Percentiles rank a stretch among this genome's conserved stretches.
Evolutionary conservation across 352 stramenopile genomes (phyloP).

Genomic region (Globisporangium splendens): DNA sequence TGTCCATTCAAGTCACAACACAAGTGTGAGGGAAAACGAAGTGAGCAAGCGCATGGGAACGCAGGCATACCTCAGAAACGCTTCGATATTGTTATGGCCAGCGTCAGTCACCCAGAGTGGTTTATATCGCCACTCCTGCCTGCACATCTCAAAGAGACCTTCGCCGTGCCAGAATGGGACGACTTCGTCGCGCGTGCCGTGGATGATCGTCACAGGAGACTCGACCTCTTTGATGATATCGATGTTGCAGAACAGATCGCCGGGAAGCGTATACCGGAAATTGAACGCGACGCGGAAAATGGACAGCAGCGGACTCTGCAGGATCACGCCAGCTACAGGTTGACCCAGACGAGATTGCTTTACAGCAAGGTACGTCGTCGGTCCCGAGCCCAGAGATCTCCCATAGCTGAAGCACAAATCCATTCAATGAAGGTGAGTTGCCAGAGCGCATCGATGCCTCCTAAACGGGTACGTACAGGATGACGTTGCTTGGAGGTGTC

Average conservation of each 20-base stretch:
- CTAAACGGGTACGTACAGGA: conserved; percentile 82
- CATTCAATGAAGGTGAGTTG: not conserved
- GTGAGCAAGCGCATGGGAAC: too few relatives aligned
- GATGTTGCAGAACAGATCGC: conserved; percentile 98
- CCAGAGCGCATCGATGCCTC: conserved; percentile 7
- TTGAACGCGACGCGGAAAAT: conserved; percentile 98
- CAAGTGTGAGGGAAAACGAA: conserved; percentile 1
- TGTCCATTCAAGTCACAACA: not conserved
- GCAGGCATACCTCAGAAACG: conserved; percentile 77
- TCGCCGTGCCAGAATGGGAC: conserved; percentile 98
- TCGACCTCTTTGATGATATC: conserved; percentile 88
- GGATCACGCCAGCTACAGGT: conserved; percentile 93
- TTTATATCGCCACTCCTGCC: conserved; percentile 92
- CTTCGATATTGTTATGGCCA: conserved; percentile 99
- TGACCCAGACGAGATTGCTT: conserved; percentile 89
- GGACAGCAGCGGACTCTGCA: conserved; percentile 95
- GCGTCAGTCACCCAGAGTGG: conserved; percentile 97
- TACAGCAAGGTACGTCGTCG: conserved; percentile 95
- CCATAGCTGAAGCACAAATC: conserved; percentile 59
- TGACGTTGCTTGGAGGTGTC: conserved; percentile 90
- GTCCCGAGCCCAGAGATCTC: conserved; percentile 89
- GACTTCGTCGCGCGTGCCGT: conserved; percentile 98
- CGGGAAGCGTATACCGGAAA: conserved; percentile 96
- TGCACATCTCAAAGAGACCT: conserved; percentile 90
- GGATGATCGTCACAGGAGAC: conserved; percentile 97